Percentiles rank a stretch among this genome's conserved stretches.
Conservation (phyloP, 2,329 filamentous ascomycete genomes). For the Fusarium lateritium region DNA sequence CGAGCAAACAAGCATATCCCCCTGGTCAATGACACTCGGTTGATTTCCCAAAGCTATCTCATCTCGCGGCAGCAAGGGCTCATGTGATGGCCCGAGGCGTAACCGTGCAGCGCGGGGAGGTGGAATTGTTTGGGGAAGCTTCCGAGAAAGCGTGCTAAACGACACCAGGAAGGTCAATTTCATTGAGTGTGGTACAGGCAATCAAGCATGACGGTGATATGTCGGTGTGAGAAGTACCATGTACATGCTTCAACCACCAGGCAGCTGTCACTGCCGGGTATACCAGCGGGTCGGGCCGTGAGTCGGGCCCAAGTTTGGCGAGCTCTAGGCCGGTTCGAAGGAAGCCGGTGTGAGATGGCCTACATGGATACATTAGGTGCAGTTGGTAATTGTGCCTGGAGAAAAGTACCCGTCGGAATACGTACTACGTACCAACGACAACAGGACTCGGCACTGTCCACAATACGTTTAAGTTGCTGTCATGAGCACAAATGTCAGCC, state of each 20-base stretch:
- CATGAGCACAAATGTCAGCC: conserved; percentile 36
- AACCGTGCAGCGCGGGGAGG: conserved; percentile 39
- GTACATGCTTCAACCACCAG: conserved; percentile 11
- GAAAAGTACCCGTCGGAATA: conserved; percentile 28
- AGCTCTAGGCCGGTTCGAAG: conserved; percentile 15
- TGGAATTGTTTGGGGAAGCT: conserved; percentile 15
- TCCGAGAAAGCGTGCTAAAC: conserved; percentile 21
- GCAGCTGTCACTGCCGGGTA: conserved; percentile 39
- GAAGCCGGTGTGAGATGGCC: conserved; percentile 33
- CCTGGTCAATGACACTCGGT: conserved; percentile 18
- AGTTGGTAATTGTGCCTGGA: conserved; percentile 14
- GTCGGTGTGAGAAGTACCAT: conserved; percentile 41
- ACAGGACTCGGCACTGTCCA: conserved; percentile 19
- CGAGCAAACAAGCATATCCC: conserved; percentile 33
- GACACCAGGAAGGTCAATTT: conserved; percentile 22
- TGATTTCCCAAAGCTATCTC: conserved; percentile 37
- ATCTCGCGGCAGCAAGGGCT: conserved; percentile 45
- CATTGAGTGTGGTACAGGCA: conserved; percentile 13
- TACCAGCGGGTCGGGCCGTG: conserved; percentile 49
- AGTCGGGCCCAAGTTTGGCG: conserved; percentile 32
- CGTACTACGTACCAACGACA: conserved; percentile 9
- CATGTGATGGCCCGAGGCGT: conserved; percentile 46
- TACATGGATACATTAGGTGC: conserved; percentile 25
- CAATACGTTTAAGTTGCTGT: conserved; percentile 28
- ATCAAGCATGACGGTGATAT: conserved; percentile 26